Evolutionary conservation across 208 protist genomes (phyloP), one percentile per base, ranked within the genome.

Genomic region (Trypanosoma conorhini): DNA sequence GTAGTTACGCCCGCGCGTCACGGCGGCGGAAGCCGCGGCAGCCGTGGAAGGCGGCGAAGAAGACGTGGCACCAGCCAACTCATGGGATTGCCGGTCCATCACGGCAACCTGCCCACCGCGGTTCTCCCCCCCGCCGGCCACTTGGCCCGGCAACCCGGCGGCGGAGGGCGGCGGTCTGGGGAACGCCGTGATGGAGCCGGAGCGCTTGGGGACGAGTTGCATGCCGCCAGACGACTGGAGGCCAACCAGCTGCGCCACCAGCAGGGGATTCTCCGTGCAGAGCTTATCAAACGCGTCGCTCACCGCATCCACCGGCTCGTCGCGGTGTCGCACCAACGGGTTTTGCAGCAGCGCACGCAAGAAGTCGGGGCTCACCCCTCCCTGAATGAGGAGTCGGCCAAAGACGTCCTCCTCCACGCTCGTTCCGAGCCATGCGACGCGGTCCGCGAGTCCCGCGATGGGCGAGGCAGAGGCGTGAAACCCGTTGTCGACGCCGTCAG

Each of bases 371-470:
- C 62, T 31, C 19, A 91, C 85, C 22, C 87, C 86, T 10, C 66
- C 69, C 63, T 81, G 79, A n/a, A 91, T 55, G 30, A 95, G 85
- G 31, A 84, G 67, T 15, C 74, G 77, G 5, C 83, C 91, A 66
- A 93, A 88, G 8, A 72, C 62, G 72, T 97, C 93, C n/a, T 91
- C 56, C 59, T 79, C 70, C 13, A 86, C 70, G 1, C 30, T 42
- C 22, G 72, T 60, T 17, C 68, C 62, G n/a, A 91, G 73, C 90
- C 91, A 97, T 33, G 81, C 66, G 38, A 83, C 78, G n/a, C 93
- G 86, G 76, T 96, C 89, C 7, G 85, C 80, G 59, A 97, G 67
- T 46, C 80, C 93, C 35, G 89, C 93, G 22, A 96, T 67, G 7
- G 93, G 89, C 15, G 78, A 81, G 22, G 77, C 66, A 19, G 81